These are phyloP conservation scores for Hyphodiscus sp. DNA, from an alignment of 2,329 filamentous ascomycete species.

Conservation along the genomic window DNA sequence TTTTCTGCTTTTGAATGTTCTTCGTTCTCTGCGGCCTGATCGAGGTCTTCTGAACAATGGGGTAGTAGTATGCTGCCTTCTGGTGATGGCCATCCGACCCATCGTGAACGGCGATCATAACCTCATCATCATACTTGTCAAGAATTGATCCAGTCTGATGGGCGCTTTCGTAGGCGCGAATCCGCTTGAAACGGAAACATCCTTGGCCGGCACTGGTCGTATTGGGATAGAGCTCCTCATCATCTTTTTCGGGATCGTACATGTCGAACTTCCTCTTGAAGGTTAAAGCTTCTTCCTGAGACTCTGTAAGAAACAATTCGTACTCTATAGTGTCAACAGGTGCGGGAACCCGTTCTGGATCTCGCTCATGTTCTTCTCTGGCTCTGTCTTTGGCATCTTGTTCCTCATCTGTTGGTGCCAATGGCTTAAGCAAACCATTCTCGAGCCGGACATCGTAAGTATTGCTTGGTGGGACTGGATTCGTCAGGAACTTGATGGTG, in stretches of 20 bases:
- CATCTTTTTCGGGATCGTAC: conserved; percentile 47
- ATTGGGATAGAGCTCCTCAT: conserved; percentile 48
- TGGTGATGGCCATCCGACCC: conserved; percentile 43
- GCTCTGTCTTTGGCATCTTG: conserved; percentile 41
- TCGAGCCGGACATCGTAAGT: conserved; percentile 56
- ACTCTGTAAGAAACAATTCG: conserved; percentile 57
- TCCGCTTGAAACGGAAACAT: conserved; percentile 54
- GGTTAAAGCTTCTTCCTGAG: conserved; percentile 38
- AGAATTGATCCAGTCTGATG: conserved; percentile 46
- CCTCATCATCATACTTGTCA: conserved; percentile 58
- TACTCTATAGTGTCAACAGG: conserved; percentile 57
- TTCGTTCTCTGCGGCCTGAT: conserved; percentile 58
- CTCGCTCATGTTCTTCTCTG: conserved; percentile 48
- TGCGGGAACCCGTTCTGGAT: conserved; percentile 49
- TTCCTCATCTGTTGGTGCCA: conserved; percentile 48
- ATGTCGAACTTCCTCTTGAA: conserved; percentile 58
- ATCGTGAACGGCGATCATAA: conserved; percentile 53
- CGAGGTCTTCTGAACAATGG: conserved; percentile 56
- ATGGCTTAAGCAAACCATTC: conserved; percentile 54
- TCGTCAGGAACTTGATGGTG: conserved; percentile 61
- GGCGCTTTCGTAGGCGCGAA: conserved; percentile 59
- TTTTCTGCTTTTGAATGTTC: conserved; percentile 47
- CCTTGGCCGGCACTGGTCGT: conserved; percentile 36
- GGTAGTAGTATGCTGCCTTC: conserved; percentile 61
- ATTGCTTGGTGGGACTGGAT: conserved; percentile 48